A percentile compares a stretch with the other conserved stretches of the same genome.
Evolutionary conservation across 1,139 yeast species (phyloP).

Genomic region (Groenewaldozyma sp.): DNA sequence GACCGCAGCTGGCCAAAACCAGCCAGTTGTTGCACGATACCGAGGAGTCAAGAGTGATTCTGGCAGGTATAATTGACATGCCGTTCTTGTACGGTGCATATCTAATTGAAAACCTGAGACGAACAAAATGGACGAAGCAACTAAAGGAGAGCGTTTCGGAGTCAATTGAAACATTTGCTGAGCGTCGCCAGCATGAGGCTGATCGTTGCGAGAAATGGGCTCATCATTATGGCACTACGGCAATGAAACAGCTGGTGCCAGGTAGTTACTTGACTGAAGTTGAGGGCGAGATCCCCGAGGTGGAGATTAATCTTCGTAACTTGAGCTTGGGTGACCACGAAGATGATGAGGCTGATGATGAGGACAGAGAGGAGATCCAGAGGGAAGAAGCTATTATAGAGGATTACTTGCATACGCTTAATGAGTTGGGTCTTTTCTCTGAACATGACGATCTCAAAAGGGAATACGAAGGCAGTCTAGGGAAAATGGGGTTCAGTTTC

Average conservation of each 20-base stretch:
- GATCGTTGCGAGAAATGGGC: constrained; percentile 55
- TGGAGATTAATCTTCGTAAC: constrained; percentile 12
- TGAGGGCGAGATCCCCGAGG: constrained; percentile 9
- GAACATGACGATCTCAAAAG: constrained; percentile 3
- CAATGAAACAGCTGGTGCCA: constrained; percentile 3
- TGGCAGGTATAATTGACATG: constrained; percentile 55
- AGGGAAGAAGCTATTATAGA: not conserved
- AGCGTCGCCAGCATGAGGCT: constrained; percentile 50
- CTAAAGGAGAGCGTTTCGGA: constrained; percentile 42
- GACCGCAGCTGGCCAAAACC: constrained; percentile 25
- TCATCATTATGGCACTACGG: constrained; percentile 21
- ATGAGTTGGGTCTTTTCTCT: constrained; percentile 1
- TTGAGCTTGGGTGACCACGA: constrained; percentile 18
- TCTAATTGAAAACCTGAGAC: constrained; percentile 59
- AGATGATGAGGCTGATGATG: constrained; percentile 15
- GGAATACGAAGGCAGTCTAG: constrained; percentile 2
- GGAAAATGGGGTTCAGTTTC: not conserved
- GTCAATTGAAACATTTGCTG: constrained; percentile 52
- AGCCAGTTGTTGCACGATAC: constrained; percentile 30
- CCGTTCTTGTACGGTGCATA: constrained; percentile 76
- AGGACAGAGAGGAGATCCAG: constrained; percentile 16
- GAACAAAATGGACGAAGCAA: constrained; percentile 57
- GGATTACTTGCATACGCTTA: not conserved
- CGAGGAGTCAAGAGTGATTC: constrained; percentile 36
- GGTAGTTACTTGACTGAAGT: not conserved